These are phyloP conservation scores for Yamadazyma epiphylla DNA, from an alignment of 1,139 yeast species.

Conservation along the genomic window DNA sequence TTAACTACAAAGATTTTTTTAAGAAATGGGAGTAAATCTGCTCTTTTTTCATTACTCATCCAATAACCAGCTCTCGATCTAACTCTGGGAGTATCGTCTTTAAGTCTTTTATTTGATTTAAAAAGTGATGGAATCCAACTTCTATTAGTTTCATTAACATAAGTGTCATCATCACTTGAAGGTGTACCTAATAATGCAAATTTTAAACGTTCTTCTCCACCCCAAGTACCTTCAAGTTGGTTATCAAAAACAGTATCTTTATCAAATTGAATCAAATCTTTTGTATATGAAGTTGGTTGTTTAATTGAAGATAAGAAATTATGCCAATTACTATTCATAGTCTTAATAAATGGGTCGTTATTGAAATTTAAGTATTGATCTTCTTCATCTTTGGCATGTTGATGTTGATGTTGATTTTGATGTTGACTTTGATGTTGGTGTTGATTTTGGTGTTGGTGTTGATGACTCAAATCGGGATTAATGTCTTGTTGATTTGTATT, in stretches of 20 bases:
- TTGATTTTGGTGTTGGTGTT: constrained; percentile 3
- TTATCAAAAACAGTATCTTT: constrained; percentile 17
- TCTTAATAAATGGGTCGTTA: constrained; percentile 37
- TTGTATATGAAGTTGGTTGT: constrained; percentile 34
- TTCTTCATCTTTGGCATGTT: constrained; percentile 16
- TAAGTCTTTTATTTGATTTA: background rate
- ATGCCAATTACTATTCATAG: constrained; percentile 39
- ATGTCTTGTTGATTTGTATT: constrained; percentile 15
- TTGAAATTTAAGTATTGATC: constrained; percentile 32
- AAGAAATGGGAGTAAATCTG: constrained; percentile 62
- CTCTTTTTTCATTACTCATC: constrained; percentile 63
- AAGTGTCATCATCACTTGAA: constrained; percentile 26
- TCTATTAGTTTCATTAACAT: constrained; percentile 15
- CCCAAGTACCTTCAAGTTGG: constrained; percentile 51
- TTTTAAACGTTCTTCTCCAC: constrained; percentile 63
- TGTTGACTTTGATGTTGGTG: constrained; percentile 1
- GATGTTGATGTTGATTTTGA: constrained; percentile 1
- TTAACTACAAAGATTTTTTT: constrained; percentile 61
- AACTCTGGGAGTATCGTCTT: constrained; percentile 29
- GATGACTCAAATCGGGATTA: constrained; percentile 7
- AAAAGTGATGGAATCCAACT: constrained; percentile 3
- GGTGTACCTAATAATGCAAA: constrained; percentile 47
- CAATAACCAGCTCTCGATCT: constrained; percentile 61
- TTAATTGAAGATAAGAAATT: constrained; percentile 32
- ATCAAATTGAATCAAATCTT: constrained; percentile 23